phyloP scores from a whole-genome alignment of 345 rosid genomes.

The Geranium rotundifolium region DNA sequence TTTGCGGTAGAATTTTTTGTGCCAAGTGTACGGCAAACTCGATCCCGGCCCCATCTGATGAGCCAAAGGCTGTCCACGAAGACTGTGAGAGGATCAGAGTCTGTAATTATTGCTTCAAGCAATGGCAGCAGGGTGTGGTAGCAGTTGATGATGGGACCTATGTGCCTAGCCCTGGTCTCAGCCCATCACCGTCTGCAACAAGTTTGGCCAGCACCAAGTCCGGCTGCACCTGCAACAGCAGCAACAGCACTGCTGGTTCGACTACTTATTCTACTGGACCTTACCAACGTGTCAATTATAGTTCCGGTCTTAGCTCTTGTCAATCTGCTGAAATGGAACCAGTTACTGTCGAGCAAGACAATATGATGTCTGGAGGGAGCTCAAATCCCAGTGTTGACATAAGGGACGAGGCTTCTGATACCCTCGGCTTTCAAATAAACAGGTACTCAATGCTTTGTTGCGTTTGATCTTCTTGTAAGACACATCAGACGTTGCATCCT shows the following conservation, averaged over 20 bases:
- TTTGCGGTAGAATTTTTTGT: slow-evolving; percentile 86
- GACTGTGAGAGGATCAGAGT: slow-evolving; percentile 72
- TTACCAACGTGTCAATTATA: slow-evolving; percentile 38
- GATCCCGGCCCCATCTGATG: slow-evolving; percentile 55
- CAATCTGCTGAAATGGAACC: slow-evolving; percentile 41
- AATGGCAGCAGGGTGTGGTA: slow-evolving; percentile 39
- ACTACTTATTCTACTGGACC: slow-evolving; percentile 48
- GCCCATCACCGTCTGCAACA: slow-evolving; percentile 61
- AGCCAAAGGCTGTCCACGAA: slow-evolving; percentile 36
- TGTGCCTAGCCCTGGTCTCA: slow-evolving; percentile 42
- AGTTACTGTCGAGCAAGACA: slow-evolving; percentile 25
- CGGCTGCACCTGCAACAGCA: slow-evolving; percentile 53
- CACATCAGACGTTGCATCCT: too few relatives aligned
- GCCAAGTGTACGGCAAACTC: slow-evolving; percentile 75
- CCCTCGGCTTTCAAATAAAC: slow-evolving; percentile 41
- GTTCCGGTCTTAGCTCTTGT: slow-evolving; percentile 26
- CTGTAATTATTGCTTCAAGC: slow-evolving; percentile 80
- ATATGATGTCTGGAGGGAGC: slow-evolving; percentile 25
- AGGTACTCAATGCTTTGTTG: slow-evolving; percentile 26
- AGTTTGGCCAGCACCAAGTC: slow-evolving; percentile 65
- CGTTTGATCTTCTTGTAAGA: slow-evolving; percentile 6
- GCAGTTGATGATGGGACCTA: slow-evolving; percentile 40
- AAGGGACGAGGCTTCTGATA: slow-evolving; percentile 33
- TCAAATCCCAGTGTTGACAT: slow-evolving; percentile 22
- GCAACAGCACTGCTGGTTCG: slow-evolving; percentile 55